These are phyloP conservation scores for Coniochaeta sp. DNA, from an alignment of 2,329 filamentous ascomycete species.

Conservation along the genomic window DNA sequence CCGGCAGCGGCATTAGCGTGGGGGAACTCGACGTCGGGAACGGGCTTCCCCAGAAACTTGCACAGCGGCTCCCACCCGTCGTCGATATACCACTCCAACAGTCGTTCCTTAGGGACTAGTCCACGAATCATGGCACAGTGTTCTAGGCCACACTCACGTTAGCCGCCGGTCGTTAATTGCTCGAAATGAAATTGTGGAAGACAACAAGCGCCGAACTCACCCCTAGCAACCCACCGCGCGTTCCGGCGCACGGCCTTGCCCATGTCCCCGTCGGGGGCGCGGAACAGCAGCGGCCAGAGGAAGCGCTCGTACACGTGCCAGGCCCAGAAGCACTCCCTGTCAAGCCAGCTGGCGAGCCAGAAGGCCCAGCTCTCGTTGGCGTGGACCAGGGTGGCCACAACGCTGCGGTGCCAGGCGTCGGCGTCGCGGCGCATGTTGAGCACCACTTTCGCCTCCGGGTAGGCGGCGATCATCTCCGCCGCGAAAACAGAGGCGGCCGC, in stretches of 20 bases:
- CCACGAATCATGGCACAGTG: conserved; percentile 24
- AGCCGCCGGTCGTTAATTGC: conserved; percentile 1
- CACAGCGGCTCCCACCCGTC: conserved; percentile 35
- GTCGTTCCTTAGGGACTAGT: conserved; percentile 22
- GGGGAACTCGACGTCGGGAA: conserved; percentile 26
- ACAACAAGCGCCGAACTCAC: conserved; percentile 8
- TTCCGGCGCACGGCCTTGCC: conserved; percentile 16
- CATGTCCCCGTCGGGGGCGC: conserved; percentile 20
- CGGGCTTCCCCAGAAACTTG: conserved; percentile 26
- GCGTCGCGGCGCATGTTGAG: conserved; percentile 27
- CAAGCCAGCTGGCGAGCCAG: conserved; percentile 19
- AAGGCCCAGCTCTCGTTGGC: conserved; percentile 18
- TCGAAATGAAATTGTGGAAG: too few relatives aligned
- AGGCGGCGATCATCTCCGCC: conserved; percentile 33
- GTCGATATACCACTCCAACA: conserved; percentile 28
- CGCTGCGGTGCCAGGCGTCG: conserved; percentile 30
- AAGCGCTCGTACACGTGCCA: conserved; percentile 22
- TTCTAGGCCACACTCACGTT: conserved; percentile 12
- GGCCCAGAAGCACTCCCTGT: conserved; percentile 22
- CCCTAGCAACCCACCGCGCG: conserved; percentile 18
- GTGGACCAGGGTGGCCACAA: conserved; percentile 16
- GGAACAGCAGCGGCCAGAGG: conserved; percentile 21
- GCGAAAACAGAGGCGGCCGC: conserved; percentile 22
- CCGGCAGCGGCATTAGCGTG: conserved; percentile 19
- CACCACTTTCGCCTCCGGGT: conserved; percentile 13